These are phyloP conservation scores for Mortierella sp. DNA, from an alignment of 371 early-diverging fungal genomes.

Conservation along the genomic window DNA sequence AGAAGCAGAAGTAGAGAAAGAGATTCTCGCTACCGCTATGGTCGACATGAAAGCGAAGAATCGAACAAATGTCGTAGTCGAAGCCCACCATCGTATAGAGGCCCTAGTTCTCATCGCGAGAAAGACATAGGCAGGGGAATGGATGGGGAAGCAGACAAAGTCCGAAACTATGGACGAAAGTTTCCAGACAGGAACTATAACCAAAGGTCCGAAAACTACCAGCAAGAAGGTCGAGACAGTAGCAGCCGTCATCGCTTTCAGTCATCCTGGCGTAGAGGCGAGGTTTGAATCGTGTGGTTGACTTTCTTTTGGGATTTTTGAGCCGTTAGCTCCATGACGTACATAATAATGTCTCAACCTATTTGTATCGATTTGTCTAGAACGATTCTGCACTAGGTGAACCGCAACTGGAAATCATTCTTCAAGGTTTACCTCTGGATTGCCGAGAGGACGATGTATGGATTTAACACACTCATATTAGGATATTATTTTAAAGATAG, in stretches of 20 bases:
- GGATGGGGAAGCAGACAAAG: background rate
- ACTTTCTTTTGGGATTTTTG: background rate
- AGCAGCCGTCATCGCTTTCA: slow-evolving; percentile 4
- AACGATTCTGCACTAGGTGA: slow-evolving; percentile 18
- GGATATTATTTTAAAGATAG: background rate
- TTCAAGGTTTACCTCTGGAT: slow-evolving; percentile 34
- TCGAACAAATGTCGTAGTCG: slow-evolving; percentile 14
- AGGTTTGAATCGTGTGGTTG: background rate
- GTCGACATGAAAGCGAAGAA: slow-evolving; percentile 10
- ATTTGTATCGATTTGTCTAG: slow-evolving; percentile 3
- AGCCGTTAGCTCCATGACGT: background rate
- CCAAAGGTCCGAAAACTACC: background rate
- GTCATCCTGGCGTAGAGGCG: slow-evolving; percentile 6
- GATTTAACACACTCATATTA: background rate
- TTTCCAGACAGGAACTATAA: slow-evolving; percentile 3
- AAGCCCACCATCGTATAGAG: slow-evolving; percentile 16
- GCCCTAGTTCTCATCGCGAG: background rate
- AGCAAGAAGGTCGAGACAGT: background rate
- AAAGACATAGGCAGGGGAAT: slow-evolving; percentile 8
- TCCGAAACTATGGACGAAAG: slow-evolving; percentile 6
- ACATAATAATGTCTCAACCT: background rate
- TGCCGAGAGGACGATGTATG: slow-evolving; percentile 43
- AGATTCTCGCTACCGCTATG: background rate
- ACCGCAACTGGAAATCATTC: slow-evolving; percentile 38
- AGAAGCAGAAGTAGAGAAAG: slow-evolving; percentile 26